Conservation (phyloP, 1,284 basidiomycete genomes). For the Leccinum pachyderme region DNA sequence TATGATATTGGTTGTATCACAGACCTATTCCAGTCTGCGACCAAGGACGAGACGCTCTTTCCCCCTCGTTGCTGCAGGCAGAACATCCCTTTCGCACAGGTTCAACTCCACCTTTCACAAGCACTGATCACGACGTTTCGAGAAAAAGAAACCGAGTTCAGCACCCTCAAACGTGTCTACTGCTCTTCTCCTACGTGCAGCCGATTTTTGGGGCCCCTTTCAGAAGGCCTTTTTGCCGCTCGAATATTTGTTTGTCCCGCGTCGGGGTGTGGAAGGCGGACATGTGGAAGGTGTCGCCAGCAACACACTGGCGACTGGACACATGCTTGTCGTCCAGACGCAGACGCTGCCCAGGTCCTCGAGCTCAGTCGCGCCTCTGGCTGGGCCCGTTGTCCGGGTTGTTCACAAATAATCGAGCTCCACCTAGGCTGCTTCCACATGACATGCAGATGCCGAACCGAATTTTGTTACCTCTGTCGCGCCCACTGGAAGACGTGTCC, state of each 20-base stretch:
- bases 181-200: constrained; percentile 41
- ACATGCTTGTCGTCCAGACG: constrained; percentile 31
- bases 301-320: constrained; percentile 14
- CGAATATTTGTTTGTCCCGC: constrained; percentile 13
- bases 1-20: constrained; percentile 41
- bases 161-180: constrained; percentile 41
- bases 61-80: constrained; percentile 45
- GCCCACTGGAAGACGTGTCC: constrained; percentile 42
- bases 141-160: constrained; percentile 36
- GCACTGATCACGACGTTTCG: constrained; percentile 27
- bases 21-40: constrained; percentile 38
- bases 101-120: constrained; percentile 30
- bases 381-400: constrained; percentile 45
- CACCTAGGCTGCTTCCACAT: constrained; percentile 45
- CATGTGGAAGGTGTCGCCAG: constrained; percentile 39
- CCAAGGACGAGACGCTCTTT: constrained; percentile 42
- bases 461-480: constrained; percentile 46
- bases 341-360: constrained; percentile 31
- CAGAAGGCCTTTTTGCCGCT: constrained; percentile 12
- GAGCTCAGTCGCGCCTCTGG: constrained; percentile 34
- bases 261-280: constrained; percentile 28
- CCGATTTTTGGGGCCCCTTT: constrained; percentile 40
- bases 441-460: constrained; percentile 44
- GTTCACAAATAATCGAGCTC: constrained; percentile 43
- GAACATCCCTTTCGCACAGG: constrained; percentile 31